phyloP scores from a whole-genome alignment of 192 early-diverging fungal genomes.

The Mortierella alpina region DNA sequence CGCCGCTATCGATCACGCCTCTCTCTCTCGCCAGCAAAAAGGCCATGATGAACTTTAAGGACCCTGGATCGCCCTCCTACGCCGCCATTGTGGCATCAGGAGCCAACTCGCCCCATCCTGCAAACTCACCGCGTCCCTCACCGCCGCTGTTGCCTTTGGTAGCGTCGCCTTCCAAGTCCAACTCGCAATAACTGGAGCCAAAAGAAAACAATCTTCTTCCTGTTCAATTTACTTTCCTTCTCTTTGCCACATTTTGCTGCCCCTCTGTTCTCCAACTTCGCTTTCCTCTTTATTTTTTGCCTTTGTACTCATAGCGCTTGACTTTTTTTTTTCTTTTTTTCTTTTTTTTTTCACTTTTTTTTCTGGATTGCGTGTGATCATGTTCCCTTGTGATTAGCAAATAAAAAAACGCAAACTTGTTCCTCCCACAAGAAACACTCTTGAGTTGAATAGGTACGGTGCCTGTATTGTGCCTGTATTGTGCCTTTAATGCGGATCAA shows the following conservation, averaged over 20 bases:
- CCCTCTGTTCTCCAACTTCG: background rate
- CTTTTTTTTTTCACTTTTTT: too few relatives aligned
- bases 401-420: too few relatives aligned
- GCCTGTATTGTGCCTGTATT: too few relatives aligned
- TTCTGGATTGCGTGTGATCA: too few relatives aligned
- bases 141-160: slow-evolving; percentile 1
- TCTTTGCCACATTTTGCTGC: background rate
- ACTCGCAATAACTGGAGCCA: background rate
- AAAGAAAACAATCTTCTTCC: background rate
- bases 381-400: too few relatives aligned
- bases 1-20: background rate
- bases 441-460: too few relatives aligned
- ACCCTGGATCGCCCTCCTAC: slow-evolving; percentile 39
- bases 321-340: background rate
- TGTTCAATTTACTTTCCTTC: background rate
- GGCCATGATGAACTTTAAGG: background rate
- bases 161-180: background rate
- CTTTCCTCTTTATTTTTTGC: background rate
- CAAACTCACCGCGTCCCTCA: background rate
- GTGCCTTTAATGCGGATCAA: too few relatives aligned
- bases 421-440: too few relatives aligned
- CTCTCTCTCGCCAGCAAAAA: background rate
- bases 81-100: slow-evolving; percentile 45
- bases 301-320: background rate
- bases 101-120: slow-evolving; percentile 28